Conservation (phyloP, 331 rosid species). For the Erythrophleum ivorense region DNA sequence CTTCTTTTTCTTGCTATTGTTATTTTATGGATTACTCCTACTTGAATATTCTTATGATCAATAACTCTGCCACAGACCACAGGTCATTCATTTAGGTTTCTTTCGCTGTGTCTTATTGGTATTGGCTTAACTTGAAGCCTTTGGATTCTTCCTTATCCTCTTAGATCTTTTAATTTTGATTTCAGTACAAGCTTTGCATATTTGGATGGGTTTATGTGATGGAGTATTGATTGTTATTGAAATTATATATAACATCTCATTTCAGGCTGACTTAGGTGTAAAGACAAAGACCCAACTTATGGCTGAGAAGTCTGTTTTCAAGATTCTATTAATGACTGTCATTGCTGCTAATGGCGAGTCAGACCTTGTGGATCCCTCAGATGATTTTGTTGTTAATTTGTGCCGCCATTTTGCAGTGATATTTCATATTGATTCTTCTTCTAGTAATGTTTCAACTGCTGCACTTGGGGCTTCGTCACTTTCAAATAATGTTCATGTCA, state of each 20-base stretch:
- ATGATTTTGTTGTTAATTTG: slow-evolving; percentile 86
- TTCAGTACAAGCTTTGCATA: background rate
- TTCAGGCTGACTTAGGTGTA: slow-evolving; percentile 96
- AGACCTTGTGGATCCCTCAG: slow-evolving; percentile 77
- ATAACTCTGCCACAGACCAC: background rate
- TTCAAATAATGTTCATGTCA: slow-evolving; percentile 60
- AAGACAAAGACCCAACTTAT: slow-evolving; percentile 99
- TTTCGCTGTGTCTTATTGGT: background rate
- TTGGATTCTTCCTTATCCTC: background rate
- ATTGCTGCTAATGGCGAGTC: slow-evolving; percentile 91
- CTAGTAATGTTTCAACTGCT: slow-evolving; percentile 54
- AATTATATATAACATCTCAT: slow-evolving; percentile 14
- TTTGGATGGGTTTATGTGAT: background rate
- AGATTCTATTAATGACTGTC: slow-evolving; percentile 85
- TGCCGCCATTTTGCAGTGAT: slow-evolving; percentile 98
- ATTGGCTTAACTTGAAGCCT: background rate
- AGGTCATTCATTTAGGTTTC: background rate
- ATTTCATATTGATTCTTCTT: slow-evolving; percentile 79
- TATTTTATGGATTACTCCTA: background rate
- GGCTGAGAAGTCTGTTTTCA: slow-evolving; percentile 98
- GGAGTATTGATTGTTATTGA: background rate
- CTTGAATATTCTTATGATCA: slow-evolving; percentile 1
- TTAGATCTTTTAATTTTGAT: background rate
- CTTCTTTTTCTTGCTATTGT: background rate
- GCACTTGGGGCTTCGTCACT: slow-evolving; percentile 67